A percentile compares a stretch with the other conserved stretches of the same genome.
These are phyloP conservation scores for Trypanosoma cruzi DNA, from an alignment of 208 protist species.

Conservation along the genomic window DNA sequence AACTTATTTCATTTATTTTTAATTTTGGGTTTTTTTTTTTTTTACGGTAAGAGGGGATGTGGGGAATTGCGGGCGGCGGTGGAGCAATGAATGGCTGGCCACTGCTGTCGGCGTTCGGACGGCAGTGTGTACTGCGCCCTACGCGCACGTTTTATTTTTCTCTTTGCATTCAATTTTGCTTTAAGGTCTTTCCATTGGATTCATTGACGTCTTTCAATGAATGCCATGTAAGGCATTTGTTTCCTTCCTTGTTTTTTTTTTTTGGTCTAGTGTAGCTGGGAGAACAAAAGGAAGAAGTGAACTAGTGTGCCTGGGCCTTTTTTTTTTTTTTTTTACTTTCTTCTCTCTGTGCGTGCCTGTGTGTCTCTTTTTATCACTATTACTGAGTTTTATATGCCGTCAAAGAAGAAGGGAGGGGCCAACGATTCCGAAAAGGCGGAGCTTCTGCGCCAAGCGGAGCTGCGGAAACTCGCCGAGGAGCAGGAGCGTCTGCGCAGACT, in stretches of 20 bases:
- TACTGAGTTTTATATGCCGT: conserved; percentile 34
- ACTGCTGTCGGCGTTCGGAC: too few species aligned
- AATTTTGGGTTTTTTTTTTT: too few species aligned
- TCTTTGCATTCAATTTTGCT: too few species aligned
- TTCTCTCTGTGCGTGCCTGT: conserved; percentile 1
- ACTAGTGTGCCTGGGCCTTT: too few species aligned
- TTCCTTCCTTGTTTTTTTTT: conserved; percentile 3
- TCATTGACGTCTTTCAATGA: background rate
- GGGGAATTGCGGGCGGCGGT: too few species aligned
- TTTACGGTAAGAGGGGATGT: too few species aligned
- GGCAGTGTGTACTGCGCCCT: too few species aligned
- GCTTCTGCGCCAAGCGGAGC: conserved; percentile 41
- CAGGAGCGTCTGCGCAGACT: conserved; percentile 54
- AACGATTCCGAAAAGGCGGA: conserved; percentile 45
- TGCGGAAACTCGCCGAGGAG: conserved; percentile 45
- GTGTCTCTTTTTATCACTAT: background rate
- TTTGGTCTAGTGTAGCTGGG: background rate
- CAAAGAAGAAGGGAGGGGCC: conserved; percentile 36
- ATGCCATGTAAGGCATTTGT: background rate
- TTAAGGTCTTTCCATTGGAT: too few species aligned
- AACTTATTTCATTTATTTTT: conserved; percentile 19
- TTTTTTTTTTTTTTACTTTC: background rate
- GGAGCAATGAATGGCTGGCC: too few species aligned
- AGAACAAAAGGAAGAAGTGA: conserved; percentile 9
- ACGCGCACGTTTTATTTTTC: too few species aligned